Base-by-base conservation (phyloP, 306 rosid genomes). In the Hylodesmum podocarpum region DNA sequence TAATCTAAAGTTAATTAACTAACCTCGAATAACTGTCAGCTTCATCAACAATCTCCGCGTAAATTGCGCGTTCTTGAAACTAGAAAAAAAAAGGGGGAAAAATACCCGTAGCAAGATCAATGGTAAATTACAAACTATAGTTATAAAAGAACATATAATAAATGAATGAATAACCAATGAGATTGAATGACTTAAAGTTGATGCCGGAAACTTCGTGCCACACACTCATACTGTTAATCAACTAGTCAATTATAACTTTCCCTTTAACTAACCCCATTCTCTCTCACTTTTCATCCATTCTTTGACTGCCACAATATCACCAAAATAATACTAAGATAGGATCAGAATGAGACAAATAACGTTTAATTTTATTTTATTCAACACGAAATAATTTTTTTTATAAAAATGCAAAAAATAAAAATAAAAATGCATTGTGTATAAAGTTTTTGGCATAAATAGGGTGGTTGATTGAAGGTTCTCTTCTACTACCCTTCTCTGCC, bases 401-500 rank as follows among this genome's bases (percentile, higher is more conserved):
- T 40, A 36, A 0, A 28, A 22, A 3, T 24, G 9, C 29, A 28
- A 8, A 37, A 8, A 24, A 28, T 0, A 22, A 31, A 0, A 25
- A 31, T 10, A 39, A 28, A 19, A 13, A 37, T 0, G 24, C 0
- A 39, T 31, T n/a, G 71, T 8, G 70, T 34, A 54, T 7, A 3
- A 21, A 19, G 62, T 44, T 64, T 71, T 66, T 1, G 66, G 71
- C 77, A 84, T 81, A 87, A 85, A 81, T 84, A 85, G 85, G 72
- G 76, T 62, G 25, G 81, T 76, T 72, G 64, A 78, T 75, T 24
- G 14, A n/a, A 76, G 79, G 8, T 61, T 54, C 22, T 29, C 13
- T 63, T 55, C 76, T 61, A 43, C 78, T 53, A 10, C 74, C 14
- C 1, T 11, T 36, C 33, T 50, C 15, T 9, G 8, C 11, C 47